Evolutionary conservation across 2,329 filamentous ascomycete genomes (phyloP), one percentile per base, ranked within the genome.

Genomic region (Plenodomus tracheiphilus): DNA sequence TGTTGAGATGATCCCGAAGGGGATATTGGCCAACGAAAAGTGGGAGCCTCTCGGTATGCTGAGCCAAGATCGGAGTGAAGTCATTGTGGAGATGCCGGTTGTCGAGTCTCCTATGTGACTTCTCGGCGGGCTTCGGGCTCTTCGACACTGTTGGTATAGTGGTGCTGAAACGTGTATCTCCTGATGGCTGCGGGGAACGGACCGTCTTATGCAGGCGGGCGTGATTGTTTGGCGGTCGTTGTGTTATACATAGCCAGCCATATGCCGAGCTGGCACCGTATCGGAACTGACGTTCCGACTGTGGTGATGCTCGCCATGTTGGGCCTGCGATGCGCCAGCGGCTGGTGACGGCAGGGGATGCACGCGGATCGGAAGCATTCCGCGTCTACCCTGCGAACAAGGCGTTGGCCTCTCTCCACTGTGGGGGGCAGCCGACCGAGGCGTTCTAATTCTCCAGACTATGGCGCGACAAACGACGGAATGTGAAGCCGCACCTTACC

Each of bases 1-100:
- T 1, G 86, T 87, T 22, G 85, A 87, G 66, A 94, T 89, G 75
- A 94, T 85, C 63, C 89, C 89, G 65, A 93, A 93, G 1, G 89
- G 89, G 45, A 94, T 86, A 68, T 94, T 94, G 64, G 86, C 84
- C 43, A 93, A 75, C 8, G 88, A 89, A 73, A 91, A 91, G 63
- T 85, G 84, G 47, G 82, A 86, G 47, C 77, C 75, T 43, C 77
- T 75, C 39, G 84, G 81, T 50, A 87, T 84, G 41, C 72, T 71
- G 46, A 87, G 75, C 84, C 84, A 86, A 45, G 82, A 85, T 22
- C 58, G 57, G 21, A 71, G 57, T 10, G 70, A 51, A 53, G 71
- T 44, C 71, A 73, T 73, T 46, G 9, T 53, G 8, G n/a, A n/a
- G n/a, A n/a, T n/a, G n/a, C n/a, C n/a, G n/a, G n/a, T n/a, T n/a